A percentile compares a stretch with the other conserved stretches of the same genome.
These are phyloP conservation scores for Taiozyma onychis DNA, from an alignment of 1,139 yeast species.

Conservation along the genomic window DNA sequence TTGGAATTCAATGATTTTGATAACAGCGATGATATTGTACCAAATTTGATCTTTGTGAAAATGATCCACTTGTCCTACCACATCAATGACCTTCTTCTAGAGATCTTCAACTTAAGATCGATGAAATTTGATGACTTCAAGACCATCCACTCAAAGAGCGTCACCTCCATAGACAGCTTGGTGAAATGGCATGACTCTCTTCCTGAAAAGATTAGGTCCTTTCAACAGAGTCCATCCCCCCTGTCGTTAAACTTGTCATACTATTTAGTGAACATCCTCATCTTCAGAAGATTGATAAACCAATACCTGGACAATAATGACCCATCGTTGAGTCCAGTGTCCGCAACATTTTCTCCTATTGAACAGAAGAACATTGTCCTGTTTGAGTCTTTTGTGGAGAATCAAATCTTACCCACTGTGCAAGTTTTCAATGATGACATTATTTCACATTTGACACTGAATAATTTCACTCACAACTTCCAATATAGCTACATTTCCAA, in stretches of 20 bases:
- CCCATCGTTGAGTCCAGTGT: not conserved
- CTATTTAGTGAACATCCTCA: conserved; percentile 20
- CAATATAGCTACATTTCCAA: not conserved
- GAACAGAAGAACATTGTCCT: not conserved
- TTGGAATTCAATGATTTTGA: conserved; percentile 18
- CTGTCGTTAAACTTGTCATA: conserved; percentile 22
- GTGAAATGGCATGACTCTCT: conserved; percentile 20
- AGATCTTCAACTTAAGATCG: conserved; percentile 21
- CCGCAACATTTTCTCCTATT: not conserved
- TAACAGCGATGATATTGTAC: conserved; percentile 9
- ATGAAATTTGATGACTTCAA: conserved; percentile 21
- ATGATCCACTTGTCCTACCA: conserved; percentile 21
- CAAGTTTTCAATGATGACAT: not conserved
- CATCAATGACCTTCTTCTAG: conserved; percentile 18
- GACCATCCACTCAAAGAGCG: conserved; percentile 12
- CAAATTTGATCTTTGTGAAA: conserved; percentile 18
- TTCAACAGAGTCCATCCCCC: conserved; percentile 8
- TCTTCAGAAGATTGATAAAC: conserved; percentile 17
- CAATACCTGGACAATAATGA: not conserved
- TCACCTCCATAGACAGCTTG: conserved; percentile 11
- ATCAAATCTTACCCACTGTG: conserved; percentile 5
- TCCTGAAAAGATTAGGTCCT: conserved; percentile 5
- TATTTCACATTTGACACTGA: not conserved
- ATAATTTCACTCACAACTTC: not conserved
- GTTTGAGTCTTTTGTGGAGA: conserved; percentile 4